Percentiles rank a stretch among this genome's conserved stretches.
Conservation (phyloP, 2,329 filamentous ascomycete genomes). For the Aspergillus fumigatus region DNA sequence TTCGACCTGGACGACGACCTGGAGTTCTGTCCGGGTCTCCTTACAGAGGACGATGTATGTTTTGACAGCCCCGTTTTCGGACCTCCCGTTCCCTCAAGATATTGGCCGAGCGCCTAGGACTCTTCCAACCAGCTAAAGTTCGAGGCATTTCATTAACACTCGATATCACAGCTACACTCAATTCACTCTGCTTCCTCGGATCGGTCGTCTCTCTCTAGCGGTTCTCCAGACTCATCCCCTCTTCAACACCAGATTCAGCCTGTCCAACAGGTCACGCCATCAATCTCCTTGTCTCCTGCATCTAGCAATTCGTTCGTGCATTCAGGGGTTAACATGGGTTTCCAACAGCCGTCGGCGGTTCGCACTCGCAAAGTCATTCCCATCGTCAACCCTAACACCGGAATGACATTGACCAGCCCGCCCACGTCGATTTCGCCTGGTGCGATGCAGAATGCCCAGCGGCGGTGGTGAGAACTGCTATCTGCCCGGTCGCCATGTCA, state of each 20-base stretch:
- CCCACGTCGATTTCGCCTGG: conserved; percentile 66
- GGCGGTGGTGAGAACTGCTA: conserved; percentile 35
- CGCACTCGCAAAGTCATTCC: conserved; percentile 92
- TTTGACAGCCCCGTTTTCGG: conserved; percentile 1
- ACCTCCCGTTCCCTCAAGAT: neutral
- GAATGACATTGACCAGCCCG: conserved; percentile 82
- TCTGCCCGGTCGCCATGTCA: conserved; percentile 20
- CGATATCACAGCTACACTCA: conserved; percentile 67
- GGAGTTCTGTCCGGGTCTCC: conserved; percentile 86
- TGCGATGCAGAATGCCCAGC: conserved; percentile 53
- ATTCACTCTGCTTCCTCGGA: conserved; percentile 88
- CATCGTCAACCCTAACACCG: conserved; percentile 93
- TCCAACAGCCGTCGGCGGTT: conserved; percentile 86
- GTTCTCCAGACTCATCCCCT: conserved; percentile 86
- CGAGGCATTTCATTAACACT: conserved; percentile 15
- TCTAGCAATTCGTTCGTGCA: conserved; percentile 57
- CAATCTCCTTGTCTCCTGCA: conserved; percentile 64
- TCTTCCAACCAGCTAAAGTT: neutral
- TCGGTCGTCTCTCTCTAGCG: conserved; percentile 89
- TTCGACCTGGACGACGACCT: conserved; percentile 96
- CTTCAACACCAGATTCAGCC: conserved; percentile 75
- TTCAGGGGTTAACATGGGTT: conserved; percentile 68
- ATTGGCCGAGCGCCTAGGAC: neutral
- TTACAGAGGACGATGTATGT: conserved; percentile 88
- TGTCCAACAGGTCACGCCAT: conserved; percentile 68